Percentiles rank a stretch among this genome's conserved stretches.
phyloP scores from a whole-genome alignment of 345 rosid genomes.

The Microcos paniculata region DNA sequence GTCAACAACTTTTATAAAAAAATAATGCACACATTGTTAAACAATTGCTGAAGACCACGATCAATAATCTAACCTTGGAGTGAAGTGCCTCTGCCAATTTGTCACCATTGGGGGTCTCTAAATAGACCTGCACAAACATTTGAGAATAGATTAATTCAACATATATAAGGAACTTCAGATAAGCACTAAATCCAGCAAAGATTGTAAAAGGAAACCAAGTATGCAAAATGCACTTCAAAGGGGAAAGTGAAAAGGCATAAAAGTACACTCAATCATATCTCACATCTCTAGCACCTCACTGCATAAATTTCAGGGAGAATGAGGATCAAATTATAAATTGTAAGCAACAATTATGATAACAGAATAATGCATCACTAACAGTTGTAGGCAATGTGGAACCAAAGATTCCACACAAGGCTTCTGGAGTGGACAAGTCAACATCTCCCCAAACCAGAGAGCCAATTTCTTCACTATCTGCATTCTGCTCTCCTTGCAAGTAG shows the following conservation, averaged over 20 bases:
- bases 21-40: not conserved
- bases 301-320: slow-evolving; percentile 1
- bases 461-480: slow-evolving; percentile 63
- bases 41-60: slow-evolving; percentile 8
- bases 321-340: slow-evolving; percentile 2
- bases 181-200: not conserved
- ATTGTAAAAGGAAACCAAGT: not conserved
- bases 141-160: slow-evolving; percentile 8
- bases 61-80: slow-evolving; percentile 52
- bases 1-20: slow-evolving; percentile 9
- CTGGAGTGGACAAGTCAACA: slow-evolving; percentile 71
- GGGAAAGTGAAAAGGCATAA: not conserved
- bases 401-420: slow-evolving; percentile 63
- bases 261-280: not conserved
- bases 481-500: slow-evolving; percentile 77
- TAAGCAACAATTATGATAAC: slow-evolving; percentile 8
- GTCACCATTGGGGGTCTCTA: slow-evolving; percentile 83
- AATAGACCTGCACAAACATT: slow-evolving; percentile 61
- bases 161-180: not conserved
- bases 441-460: slow-evolving; percentile 65
- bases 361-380: slow-evolving; percentile 49
- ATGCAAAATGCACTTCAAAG: not conserved
- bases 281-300: not conserved
- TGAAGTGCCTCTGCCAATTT: slow-evolving; percentile 83
- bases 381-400: slow-evolving; percentile 77